A percentile compares a stretch with the other conserved stretches of the same genome.
Evolutionary conservation across 2,329 filamentous ascomycete genomes (phyloP).

Genomic region (Septoria linicola): DNA sequence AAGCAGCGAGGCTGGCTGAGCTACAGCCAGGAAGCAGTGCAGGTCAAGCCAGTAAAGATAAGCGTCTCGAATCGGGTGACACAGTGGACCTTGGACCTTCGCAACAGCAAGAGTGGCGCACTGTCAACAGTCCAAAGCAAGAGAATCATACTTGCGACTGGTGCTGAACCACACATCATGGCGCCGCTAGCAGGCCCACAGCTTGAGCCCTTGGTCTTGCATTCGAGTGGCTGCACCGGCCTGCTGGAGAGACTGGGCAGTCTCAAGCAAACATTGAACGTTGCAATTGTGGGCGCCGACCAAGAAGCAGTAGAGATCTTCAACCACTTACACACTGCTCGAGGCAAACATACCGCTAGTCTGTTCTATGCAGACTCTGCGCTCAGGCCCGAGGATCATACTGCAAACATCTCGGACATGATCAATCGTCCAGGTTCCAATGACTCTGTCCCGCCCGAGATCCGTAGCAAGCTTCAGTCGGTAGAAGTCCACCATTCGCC

Average conservation of each 20-base stretch:
- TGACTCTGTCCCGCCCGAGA: constrained; percentile 23
- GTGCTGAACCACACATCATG: constrained; percentile 24
- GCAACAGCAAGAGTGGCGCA: constrained; percentile 19
- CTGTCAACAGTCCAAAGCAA: constrained; percentile 24
- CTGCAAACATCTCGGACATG: constrained; percentile 24
- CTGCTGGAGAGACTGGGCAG: constrained; percentile 23
- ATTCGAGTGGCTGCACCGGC: constrained; percentile 20
- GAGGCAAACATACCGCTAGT: constrained; percentile 25
- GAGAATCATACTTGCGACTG: constrained; percentile 27
- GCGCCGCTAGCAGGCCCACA: constrained; percentile 19
- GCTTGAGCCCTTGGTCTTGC: constrained; percentile 20
- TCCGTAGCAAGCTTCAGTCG: constrained; percentile 20
- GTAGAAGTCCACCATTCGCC: constrained; percentile 15
- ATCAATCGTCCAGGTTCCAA: constrained; percentile 10
- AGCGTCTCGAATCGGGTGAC: constrained; percentile 16
- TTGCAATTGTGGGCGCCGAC: constrained; percentile 30
- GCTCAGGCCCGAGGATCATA: constrained; percentile 27
- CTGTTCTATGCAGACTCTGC: constrained; percentile 29
- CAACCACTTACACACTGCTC: constrained; percentile 24
- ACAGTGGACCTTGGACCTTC: constrained; percentile 24
- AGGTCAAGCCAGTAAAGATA: constrained; percentile 22
- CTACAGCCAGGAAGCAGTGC: constrained; percentile 27
- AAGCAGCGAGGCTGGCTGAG: constrained; percentile 28
- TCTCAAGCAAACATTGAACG: constrained; percentile 20
- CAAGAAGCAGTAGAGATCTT: constrained; percentile 32